Base-by-base conservation (phyloP, 2,329 filamentous ascomycete genomes). In the Aspergillus sp. region DNA sequence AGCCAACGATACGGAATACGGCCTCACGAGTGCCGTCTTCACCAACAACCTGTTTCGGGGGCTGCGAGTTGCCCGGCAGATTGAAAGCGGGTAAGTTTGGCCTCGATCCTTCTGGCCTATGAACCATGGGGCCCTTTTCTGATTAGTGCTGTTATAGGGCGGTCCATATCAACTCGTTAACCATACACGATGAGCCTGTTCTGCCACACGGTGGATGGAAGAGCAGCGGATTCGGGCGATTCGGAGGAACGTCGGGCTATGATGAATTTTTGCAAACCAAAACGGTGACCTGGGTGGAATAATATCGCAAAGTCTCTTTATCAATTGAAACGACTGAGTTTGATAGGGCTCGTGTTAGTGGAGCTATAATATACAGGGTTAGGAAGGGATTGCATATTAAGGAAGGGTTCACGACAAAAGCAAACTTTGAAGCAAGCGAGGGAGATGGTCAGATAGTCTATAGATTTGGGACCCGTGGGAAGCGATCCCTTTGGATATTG, bases 1-100 rank as follows among this genome's bases (percentile, higher is more conserved):
- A 12, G 86, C 88, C 10, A 94, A 95, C 59, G 86, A 91, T 55
- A 89, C 85, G 1, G 85, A 89, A 39, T 93, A 90, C 59, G 88
- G 88, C 4, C 74, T 94, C 7, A 73, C 75, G 2, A 76, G 81
- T 3, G 77, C 86, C 0, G 78, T 94, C 2, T 94, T 89, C 62
- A 90, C 87, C 0, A 70, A 77, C 52, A 81, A 88, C 59, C 66
- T 91, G 41, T 67, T 73, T 39, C 69, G 73, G 34, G 83, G 75
- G 0, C 60, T 86, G 48, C 70, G 76, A 5, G 64, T 86, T n/a
- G 82, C 83, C 5, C 74, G 69, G 50, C 71, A 74, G 47, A 79
- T 86, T 45, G 82, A 91, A 60, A 76, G 77, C 27, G 88, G 84
- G 67, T 71, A 50, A 57, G 66, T 61, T 33, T 44, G 36, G 19